A percentile compares a stretch with the other conserved stretches of the same genome.
Conservation (phyloP, 192 early-diverging fungal species). For the Dissophora ornata region DNA sequence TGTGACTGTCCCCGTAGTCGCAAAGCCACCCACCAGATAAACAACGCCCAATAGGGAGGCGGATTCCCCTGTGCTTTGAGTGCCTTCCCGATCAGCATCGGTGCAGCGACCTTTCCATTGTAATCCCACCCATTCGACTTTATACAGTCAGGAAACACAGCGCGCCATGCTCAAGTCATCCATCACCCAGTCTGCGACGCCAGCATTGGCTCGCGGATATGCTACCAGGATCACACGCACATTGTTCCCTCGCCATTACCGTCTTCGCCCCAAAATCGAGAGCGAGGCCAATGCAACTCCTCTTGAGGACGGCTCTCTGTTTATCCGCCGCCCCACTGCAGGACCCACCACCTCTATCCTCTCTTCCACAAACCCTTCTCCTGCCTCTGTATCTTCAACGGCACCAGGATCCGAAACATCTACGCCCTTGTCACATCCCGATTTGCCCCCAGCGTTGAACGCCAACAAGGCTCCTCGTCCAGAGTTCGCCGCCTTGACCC, state of each 20-base stretch:
- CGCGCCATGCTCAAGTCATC: slow-evolving; percentile 38
- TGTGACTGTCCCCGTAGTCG: too few relatives aligned
- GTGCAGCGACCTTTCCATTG: too few relatives aligned
- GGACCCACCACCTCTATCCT: slow-evolving; percentile 51
- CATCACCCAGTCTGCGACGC: slow-evolving; percentile 1
- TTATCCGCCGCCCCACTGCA: slow-evolving; percentile 49
- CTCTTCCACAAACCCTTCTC: slow-evolving; percentile 40
- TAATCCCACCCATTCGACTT: not conserved
- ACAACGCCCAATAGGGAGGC: too few relatives aligned
- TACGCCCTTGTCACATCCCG: slow-evolving; percentile 40
- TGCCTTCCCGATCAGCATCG: not conserved
- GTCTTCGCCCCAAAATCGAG: slow-evolving; percentile 45
- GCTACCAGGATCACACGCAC: slow-evolving; percentile 45
- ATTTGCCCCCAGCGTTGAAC: slow-evolving; percentile 36
- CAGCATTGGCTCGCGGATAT: slow-evolving; percentile 33
- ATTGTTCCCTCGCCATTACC: slow-evolving; percentile 49
- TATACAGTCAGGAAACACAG: not conserved
- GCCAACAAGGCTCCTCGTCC: slow-evolving; percentile 23
- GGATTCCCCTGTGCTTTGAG: too few relatives aligned
- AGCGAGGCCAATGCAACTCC: slow-evolving; percentile 29
- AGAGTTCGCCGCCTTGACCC: slow-evolving; percentile 36
- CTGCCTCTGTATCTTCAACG: slow-evolving; percentile 45
- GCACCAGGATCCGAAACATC: slow-evolving; percentile 9
- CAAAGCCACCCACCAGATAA: too few relatives aligned
- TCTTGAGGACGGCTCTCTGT: slow-evolving; percentile 43